Base-by-base conservation (phyloP, 345 rosid species). In the Schrenkiella parvula region DNA sequence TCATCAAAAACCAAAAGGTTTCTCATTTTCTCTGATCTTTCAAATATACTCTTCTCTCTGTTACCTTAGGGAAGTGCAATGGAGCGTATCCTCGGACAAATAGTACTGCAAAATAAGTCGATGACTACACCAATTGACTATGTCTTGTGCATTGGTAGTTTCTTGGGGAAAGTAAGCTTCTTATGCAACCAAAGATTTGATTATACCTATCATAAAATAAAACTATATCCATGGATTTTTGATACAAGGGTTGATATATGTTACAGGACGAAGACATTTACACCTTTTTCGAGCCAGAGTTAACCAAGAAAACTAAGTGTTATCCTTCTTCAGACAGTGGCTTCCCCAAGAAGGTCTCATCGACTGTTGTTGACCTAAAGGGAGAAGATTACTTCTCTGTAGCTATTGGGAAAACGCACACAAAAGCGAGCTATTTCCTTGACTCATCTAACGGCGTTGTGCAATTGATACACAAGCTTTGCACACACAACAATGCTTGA, bases 261-360 rank as follows among this genome's bases (percentile, higher is more conserved):
- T 41, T 51, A 19, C 37, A 95, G 99, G 99, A 95, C 66, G 97
- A 95, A 87, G 99, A 92, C 55, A 88, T 92, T n/a, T 90, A 92
- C 79, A 77, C 91, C 4, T 92, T 92, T 78, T 95, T 95, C 12
- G 98, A 95, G 84, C 97, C 98, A 0, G 92, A 83, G 71, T 86
- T 58, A 74, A 55, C 61, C 43, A 77, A 17, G 70, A 82, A 35
- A 68, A 64, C 58, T 79, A 71, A 67, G 83, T 32, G 80, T 79
- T 7, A 70, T 86, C 4, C 60, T 71, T 28, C 51, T 37, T 26
- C 60, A 10, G 52, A 13, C 17, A 5, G 14, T 31, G 54, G 56
- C 46, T 79, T 89, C 2, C 83, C 84, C 0, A 93, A 90, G 68
- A 91, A 85, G 79, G 82, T 78, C 19, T 86, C 97, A 14, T 86